phyloP scores from a whole-genome alignment of 208 protist genomes.

The Leishmania aethiopica region DNA sequence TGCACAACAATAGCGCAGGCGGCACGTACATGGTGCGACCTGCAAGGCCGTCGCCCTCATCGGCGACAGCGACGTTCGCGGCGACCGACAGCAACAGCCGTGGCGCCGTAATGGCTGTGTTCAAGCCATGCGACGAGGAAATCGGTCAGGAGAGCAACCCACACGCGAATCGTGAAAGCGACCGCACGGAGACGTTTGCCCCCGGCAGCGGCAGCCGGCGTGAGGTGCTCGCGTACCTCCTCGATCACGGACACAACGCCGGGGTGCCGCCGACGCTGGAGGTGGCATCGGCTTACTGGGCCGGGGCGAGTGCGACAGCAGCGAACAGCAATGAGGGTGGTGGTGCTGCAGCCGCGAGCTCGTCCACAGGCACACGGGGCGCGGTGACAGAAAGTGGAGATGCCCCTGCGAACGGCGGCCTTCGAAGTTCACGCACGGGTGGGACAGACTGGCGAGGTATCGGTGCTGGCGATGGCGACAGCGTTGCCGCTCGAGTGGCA shows the following conservation, averaged over 20 bases:
- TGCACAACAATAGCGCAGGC: conserved; percentile 61
- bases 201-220: conserved; percentile 67
- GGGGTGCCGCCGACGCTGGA: conserved; percentile 70
- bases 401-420: not conserved
- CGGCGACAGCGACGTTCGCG: not conserved
- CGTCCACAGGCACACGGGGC: not conserved
- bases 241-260: conserved; percentile 67
- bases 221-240: conserved; percentile 71
- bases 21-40: conserved; percentile 71
- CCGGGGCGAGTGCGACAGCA: not conserved
- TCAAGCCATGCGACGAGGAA: conserved; percentile 75
- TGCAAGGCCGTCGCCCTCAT: not conserved
- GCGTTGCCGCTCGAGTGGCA: not conserved
- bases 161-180: conserved; percentile 52
- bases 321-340: not conserved
- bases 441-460: not conserved
- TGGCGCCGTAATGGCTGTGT: conserved; percentile 38
- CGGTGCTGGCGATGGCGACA: not conserved
- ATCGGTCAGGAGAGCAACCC: conserved; percentile 60
- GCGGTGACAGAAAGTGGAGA: not conserved
- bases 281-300: conserved; percentile 29
- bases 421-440: not conserved
- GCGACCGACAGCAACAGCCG: not conserved
- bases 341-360: not conserved
- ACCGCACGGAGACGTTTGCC: conserved; percentile 42